These are phyloP conservation scores for Peribolospora baueri DNA, from an alignment of 768 basidiomycete genomes.

Conservation along the genomic window DNA sequence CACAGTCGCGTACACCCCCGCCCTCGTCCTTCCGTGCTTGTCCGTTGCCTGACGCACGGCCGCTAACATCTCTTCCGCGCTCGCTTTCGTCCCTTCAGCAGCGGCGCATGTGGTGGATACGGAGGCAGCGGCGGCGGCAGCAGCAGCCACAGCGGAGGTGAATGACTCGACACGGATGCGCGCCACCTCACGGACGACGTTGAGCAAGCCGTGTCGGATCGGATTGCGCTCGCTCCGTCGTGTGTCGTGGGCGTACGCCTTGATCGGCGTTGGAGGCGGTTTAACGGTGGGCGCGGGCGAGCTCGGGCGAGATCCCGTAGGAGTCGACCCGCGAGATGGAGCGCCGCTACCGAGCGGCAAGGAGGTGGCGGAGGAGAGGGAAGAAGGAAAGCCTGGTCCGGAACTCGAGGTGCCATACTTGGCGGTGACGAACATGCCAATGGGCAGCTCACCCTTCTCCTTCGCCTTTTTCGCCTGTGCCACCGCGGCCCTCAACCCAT, in stretches of 20 bases:
- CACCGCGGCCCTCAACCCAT: constrained; percentile 35
- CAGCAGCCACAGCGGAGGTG: constrained; percentile 4
- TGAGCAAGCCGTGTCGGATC: constrained; percentile 61
- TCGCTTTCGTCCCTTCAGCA: too few relatives aligned
- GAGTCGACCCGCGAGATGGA: constrained; percentile 10
- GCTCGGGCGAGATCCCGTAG: constrained; percentile 3
- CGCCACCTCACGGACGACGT: constrained; percentile 42
- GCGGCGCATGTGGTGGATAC: not conserved
- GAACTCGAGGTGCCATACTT: constrained; percentile 11
- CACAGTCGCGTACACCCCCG: too few relatives aligned
- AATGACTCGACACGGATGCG: constrained; percentile 26
- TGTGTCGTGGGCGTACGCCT: constrained; percentile 37
- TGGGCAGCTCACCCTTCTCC: constrained; percentile 43
- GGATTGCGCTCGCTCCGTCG: constrained; percentile 45
- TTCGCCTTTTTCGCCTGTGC: constrained; percentile 28
- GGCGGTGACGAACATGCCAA: constrained; percentile 37
- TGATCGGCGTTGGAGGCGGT: constrained; percentile 24
- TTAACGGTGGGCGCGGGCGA: constrained; percentile 2
- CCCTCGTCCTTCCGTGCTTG: too few relatives aligned
- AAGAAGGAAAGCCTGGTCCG: constrained; percentile 1
- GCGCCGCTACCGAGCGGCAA: not conserved
- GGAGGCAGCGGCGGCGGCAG: constrained; percentile 7
- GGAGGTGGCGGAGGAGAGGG: not conserved
- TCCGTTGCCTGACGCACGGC: too few relatives aligned
- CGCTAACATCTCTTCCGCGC: too few relatives aligned